A percentile compares a stretch with the other conserved stretches of the same genome.
Conservation (phyloP, 2,329 filamentous ascomycete genomes). For the Diaporthe longicolla region DNA sequence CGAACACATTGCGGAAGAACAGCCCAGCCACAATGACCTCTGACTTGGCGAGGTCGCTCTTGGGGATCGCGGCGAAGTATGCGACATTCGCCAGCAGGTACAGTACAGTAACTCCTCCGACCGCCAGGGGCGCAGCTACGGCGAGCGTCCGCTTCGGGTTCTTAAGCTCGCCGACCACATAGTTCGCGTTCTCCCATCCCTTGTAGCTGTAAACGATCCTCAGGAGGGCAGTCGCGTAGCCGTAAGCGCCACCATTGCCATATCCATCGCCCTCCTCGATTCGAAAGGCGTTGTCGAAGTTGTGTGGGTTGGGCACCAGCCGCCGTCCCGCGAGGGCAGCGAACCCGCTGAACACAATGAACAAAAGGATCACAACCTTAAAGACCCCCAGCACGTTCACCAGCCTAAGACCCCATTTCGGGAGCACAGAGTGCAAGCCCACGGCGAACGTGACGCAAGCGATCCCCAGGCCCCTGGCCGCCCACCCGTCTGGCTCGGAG, state of each 20-base stretch:
- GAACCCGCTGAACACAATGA: conserved; percentile 74
- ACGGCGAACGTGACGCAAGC: conserved; percentile 69
- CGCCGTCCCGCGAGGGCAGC: conserved; percentile 67
- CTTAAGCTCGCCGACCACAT: conserved; percentile 71
- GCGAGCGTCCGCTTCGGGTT: conserved; percentile 67
- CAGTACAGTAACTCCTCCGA: conserved; percentile 70
- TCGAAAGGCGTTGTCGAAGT: conserved; percentile 70
- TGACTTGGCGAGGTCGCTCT: conserved; percentile 68
- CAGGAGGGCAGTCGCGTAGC: conserved; percentile 70
- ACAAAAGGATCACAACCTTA: conserved; percentile 71
- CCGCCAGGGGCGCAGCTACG: conserved; percentile 70
- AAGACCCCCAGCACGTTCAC: conserved; percentile 72
- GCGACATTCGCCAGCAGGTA: conserved; percentile 76
- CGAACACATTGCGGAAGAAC: conserved; percentile 75
- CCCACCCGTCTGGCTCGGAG: conserved; percentile 65
- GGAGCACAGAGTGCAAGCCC: conserved; percentile 64
- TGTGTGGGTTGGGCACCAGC: conserved; percentile 64
- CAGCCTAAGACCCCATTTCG: conserved; percentile 71
- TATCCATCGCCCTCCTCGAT: conserved; percentile 60
- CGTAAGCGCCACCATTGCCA: conserved; percentile 63
- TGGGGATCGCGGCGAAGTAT: conserved; percentile 75
- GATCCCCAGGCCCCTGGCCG: conserved; percentile 69
- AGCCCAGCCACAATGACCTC: conserved; percentile 72
- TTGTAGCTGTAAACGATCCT: conserved; percentile 74
- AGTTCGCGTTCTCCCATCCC: conserved; percentile 76